Base-by-base conservation (phyloP, 1,284 basidiomycete genomes). In the Takashimella tepidaria region DNA sequence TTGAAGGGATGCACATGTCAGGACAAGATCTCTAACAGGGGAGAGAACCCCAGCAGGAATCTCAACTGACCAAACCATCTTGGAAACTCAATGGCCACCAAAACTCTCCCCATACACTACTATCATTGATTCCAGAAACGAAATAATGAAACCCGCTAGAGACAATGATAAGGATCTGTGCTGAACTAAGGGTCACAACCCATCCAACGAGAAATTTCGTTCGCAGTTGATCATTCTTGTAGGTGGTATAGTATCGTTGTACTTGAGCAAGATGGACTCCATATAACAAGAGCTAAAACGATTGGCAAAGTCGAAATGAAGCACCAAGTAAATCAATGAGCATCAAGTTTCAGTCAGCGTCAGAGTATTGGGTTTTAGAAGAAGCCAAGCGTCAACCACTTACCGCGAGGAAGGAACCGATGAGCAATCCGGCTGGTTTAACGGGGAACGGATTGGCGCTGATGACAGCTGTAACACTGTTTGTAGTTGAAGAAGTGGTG, bases 401-500 rank as follows among this genome's bases (percentile, higher is more conserved):
- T 46, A 67, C 62, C 2, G 63, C 68, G 3, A 65, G 40, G 47
- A 61, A 63, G 4, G 64, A 64, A n/a, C 68, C 68, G n/a, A 70
- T 47, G 16, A 70, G 53, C 47, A 58, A 70, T 3, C 68, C 68
- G 3, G 64, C 58, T 3, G 66, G 66, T 20, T 58, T 57, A 19
- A 70, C 68, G 13, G 68, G 68, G 48, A 63, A 70, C 19, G 68
- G 66, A 45, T 70, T 69, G 48, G 62, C 52, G 50, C 62, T 68
- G 4, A n/a, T n/a, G n/a, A n/a, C n/a, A n/a, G n/a, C n/a, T n/a
- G n/a, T n/a, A n/a, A n/a, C n/a, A n/a, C n/a, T n/a, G n/a, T n/a
- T n/a, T n/a, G n/a, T n/a, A n/a, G n/a, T n/a, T n/a, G n/a, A n/a
- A n/a, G n/a, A n/a, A n/a, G n/a, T n/a, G n/a, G n/a, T n/a, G n/a